A percentile compares a stretch with the other conserved stretches of the same genome.
Conservation (phyloP, 805 yeast genomes). For the Spathaspora sp. region DNA sequence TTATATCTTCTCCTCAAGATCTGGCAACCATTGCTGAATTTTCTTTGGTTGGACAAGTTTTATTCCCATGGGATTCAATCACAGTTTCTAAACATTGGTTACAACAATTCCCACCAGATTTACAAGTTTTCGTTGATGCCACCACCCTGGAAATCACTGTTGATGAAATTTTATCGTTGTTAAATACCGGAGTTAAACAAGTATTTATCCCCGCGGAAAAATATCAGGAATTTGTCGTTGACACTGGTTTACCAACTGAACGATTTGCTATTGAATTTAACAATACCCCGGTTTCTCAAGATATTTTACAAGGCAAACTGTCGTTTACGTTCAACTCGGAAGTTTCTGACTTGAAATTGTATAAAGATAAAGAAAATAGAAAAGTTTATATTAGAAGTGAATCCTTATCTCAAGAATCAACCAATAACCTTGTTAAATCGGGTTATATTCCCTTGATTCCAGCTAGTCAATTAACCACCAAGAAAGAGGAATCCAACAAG, state of each 20-base stretch:
- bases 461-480: conserved; percentile 21
- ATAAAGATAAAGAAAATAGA: conserved; percentile 26
- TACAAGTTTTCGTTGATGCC: conserved; percentile 31
- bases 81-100: conserved; percentile 25
- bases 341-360: conserved; percentile 13
- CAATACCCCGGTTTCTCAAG: conserved; percentile 10
- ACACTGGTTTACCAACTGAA: conserved; percentile 49
- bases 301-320: conserved; percentile 13
- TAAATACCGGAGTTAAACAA: conserved; percentile 58
- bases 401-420: conserved; percentile 16
- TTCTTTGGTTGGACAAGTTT: conserved; percentile 31
- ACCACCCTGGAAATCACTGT: conserved; percentile 22
- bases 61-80: conserved; percentile 26
- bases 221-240: conserved; percentile 26
- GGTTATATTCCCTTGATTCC: conserved; percentile 32
- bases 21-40: conserved; percentile 16
- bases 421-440: conserved; percentile 20
- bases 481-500: conserved; percentile 12
- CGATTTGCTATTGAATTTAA: conserved; percentile 36
- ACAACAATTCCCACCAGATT: conserved; percentile 24
- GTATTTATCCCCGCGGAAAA: conserved; percentile 35
- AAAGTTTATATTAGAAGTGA: conserved; percentile 19
- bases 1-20: conserved; percentile 17
- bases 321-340: conserved; percentile 19
- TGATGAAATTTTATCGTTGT: conserved; percentile 46